These are phyloP conservation scores for Macadamia integrifolia DNA, from an alignment of 164 flowering plant genomes.

Conservation along the genomic window DNA sequence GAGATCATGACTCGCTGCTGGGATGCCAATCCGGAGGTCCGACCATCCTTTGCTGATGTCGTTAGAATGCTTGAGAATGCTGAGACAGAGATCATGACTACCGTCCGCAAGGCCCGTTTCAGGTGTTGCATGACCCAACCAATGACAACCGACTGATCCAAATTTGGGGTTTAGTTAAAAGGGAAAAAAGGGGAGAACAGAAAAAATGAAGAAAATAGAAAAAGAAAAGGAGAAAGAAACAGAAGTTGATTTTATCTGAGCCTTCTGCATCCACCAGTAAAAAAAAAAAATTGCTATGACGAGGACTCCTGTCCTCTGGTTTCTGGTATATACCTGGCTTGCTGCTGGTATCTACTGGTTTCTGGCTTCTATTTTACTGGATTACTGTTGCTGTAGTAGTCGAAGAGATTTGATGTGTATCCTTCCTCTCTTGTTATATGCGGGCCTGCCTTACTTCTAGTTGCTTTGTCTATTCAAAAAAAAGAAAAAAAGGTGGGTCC, in stretches of 20 bases:
- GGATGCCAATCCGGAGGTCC: constrained; percentile 58
- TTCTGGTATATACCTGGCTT: constrained; percentile 8
- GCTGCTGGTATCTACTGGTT: neutral
- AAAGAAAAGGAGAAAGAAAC: neutral
- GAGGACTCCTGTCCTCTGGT: constrained; percentile 12
- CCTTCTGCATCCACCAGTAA: constrained; percentile 18
- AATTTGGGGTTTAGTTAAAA: no score
- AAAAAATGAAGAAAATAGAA: neutral
- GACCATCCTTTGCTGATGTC: constrained; percentile 55
- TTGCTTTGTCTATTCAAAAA: neutral
- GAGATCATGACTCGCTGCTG: constrained; percentile 71
- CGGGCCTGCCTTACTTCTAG: constrained; percentile 1
- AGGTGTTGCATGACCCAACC: constrained; percentile 60
- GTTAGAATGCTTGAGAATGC: constrained; percentile 64
- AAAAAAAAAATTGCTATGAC: neutral
- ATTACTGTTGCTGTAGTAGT: constrained; percentile 17
- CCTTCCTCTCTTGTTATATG: constrained; percentile 6
- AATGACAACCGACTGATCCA: constrained; percentile 48
- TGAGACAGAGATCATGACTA: constrained; percentile 53
- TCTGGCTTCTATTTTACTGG: constrained; percentile 14
- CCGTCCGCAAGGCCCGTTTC: constrained; percentile 62
- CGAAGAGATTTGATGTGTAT: constrained; percentile 12
- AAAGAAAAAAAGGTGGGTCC: neutral
- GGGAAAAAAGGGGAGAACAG: neutral
- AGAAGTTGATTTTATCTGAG: constrained; percentile 13